Percentiles rank a stretch among this genome's conserved stretches.
phyloP scores from a whole-genome alignment of 352 stramenopile species.

The Elongisporangium undulatum region DNA sequence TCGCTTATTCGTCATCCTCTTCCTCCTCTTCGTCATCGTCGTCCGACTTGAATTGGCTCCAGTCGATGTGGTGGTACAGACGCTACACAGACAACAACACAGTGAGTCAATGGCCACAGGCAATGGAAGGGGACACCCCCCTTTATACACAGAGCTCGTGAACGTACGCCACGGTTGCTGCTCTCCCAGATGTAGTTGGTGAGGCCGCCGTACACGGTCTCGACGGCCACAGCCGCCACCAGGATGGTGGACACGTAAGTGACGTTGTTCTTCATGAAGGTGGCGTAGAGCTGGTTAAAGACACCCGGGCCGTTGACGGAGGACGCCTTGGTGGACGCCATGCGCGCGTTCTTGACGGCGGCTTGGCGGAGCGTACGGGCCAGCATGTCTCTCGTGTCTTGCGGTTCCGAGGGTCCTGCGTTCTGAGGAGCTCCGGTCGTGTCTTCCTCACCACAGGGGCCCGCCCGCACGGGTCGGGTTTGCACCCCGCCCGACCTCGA shows the following conservation, averaged over 20 bases:
- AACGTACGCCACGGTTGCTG: conserved; percentile 79
- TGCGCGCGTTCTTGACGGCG: conserved; percentile 33
- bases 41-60: conserved; percentile 76
- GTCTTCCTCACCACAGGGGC: not conserved
- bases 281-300: conserved; percentile 59
- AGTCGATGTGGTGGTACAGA: conserved; percentile 88
- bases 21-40: conserved; percentile 81
- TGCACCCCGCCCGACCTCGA: not conserved
- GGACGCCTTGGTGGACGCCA: conserved; percentile 64
- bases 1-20: conserved; percentile 38
- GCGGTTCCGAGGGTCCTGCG: not conserved
- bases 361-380: conserved; percentile 49
- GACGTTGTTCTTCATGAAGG: conserved; percentile 81
- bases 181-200: conserved; percentile 80
- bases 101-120: not conserved
- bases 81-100: conserved; percentile 25
- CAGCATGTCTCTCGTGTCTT: conserved; percentile 28
- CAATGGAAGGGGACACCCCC: not conserved
- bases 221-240: conserved; percentile 56
- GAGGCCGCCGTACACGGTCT: conserved; percentile 66
- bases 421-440: not conserved
- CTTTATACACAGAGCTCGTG: not conserved
- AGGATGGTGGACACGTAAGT: conserved; percentile 81
- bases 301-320: conserved; percentile 73
- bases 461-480: not conserved